Conservation (phyloP, 208 protist genomes). For the Angomonas deanei region DNA sequence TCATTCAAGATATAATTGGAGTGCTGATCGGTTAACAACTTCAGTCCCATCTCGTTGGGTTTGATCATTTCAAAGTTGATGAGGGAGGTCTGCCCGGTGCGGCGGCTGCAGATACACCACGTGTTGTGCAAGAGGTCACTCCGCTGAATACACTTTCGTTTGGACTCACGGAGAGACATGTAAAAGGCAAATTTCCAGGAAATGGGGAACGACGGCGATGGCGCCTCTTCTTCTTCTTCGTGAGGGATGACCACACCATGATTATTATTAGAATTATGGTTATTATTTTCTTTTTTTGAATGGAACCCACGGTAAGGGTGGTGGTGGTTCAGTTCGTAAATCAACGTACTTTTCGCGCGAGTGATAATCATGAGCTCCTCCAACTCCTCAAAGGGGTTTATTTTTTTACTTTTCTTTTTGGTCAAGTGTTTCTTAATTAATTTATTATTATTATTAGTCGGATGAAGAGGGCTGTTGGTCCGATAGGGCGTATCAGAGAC, state of each 20-base stretch:
- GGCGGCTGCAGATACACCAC: conserved; percentile 62
- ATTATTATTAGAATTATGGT: not conserved
- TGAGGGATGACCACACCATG: not conserved
- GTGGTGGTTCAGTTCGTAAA: conserved; percentile 32
- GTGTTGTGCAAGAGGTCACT: conserved; percentile 52
- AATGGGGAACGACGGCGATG: conserved; percentile 30
- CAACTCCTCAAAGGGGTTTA: conserved; percentile 36
- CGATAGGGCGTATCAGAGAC: not conserved
- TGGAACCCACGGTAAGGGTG: not conserved
- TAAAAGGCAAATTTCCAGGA: conserved; percentile 90
- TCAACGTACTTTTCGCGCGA: conserved; percentile 45
- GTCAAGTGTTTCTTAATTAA: not conserved
- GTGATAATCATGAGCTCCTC: conserved; percentile 67
- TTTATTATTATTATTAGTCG: not conserved
- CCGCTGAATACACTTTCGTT: conserved; percentile 30
- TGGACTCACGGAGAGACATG: conserved; percentile 68
- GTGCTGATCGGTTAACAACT: not conserved
- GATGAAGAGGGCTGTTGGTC: not conserved
- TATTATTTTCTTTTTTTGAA: not conserved
- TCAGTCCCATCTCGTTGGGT: not conserved
- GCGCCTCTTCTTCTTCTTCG: conserved; percentile 12
- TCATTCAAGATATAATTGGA: not conserved
- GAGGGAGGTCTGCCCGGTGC: conserved; percentile 44
- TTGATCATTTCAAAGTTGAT: conserved; percentile 29
- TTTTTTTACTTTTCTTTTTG: not conserved